Percentiles rank a stretch among this genome's conserved stretches.
Conservation (phyloP, 1,284 basidiomycete species). For the Pascua guehoae region DNA sequence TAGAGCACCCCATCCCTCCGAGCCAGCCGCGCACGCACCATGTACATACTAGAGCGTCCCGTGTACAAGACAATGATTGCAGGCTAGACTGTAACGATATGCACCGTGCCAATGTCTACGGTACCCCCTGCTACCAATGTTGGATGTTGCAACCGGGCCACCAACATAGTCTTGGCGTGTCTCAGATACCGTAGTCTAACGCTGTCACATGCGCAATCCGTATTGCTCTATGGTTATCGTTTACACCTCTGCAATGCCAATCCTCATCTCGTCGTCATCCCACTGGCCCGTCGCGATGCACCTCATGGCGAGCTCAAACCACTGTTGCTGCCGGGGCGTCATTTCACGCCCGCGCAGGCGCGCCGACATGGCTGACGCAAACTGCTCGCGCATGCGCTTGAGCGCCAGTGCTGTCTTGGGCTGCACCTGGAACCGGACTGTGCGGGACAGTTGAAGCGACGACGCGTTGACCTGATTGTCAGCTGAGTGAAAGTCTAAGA, state of each 20-base stretch:
- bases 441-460: constrained; percentile 75
- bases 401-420: constrained; percentile 75
- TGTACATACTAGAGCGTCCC: too few relatives aligned
- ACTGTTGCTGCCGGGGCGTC: constrained; percentile 59
- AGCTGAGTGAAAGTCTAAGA: constrained; percentile 10
- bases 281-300: constrained; percentile 45
- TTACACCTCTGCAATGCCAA: constrained; percentile 18
- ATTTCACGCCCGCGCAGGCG: constrained; percentile 59
- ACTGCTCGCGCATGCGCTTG: constrained; percentile 69
- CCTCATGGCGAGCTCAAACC: constrained; percentile 67
- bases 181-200: background rate
- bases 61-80: too few relatives aligned
- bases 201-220: background rate
- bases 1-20: too few relatives aligned
- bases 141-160: too few relatives aligned
- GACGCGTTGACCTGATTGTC: constrained; percentile 64
- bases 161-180: too few relatives aligned
- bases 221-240: background rate
- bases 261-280: constrained; percentile 21
- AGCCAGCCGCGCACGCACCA: too few relatives aligned
- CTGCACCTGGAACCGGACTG: constrained; percentile 68
- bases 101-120: background rate
- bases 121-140: too few relatives aligned
- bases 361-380: constrained; percentile 62
- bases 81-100: too few relatives aligned